Base-by-base conservation (phyloP, 2,329 filamentous ascomycete species). In the Scolecobasidium constrictum region DNA sequence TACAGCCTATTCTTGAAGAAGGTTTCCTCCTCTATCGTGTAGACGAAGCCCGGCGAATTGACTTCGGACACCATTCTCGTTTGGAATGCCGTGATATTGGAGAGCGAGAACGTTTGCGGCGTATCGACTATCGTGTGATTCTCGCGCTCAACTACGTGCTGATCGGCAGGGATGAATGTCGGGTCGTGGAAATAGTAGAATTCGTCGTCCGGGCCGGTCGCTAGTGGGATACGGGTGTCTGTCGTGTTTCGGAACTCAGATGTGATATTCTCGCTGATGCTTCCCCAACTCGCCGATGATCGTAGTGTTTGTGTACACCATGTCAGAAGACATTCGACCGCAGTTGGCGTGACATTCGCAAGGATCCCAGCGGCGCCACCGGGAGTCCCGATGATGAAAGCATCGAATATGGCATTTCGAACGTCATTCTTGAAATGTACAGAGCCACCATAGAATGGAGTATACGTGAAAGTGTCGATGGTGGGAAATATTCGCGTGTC, bases 181-280 rank as follows among this genome's bases (percentile, higher is more conserved):
- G n/a, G n/a, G n/a, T n/a, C n/a, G n/a, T n/a, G n/a, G n/a, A n/a
- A n/a, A 31, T 31, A 31, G 9, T 9, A 31, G 26, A 9, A 31
- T 7, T 31, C 26, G n/a, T 31, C 9, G n/a, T 31, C 26, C n/a
- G 26, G 26, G 9, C 9, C 9, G n/a, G n/a, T n/a, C 9, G 26
- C n/a, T n/a, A 7, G n/a, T 9, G 26, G 26, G 9, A 7, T 9
- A 9, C 9, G 26, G 9, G n/a, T n/a, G n/a, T 7, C 26, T 9
- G 26, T 31, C 26, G 9, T 7, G n/a, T 31, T 31, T 11, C 41
- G n/a, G 20, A 47, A 43, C 1, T 21, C 43, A 2, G 48, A 17
- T 1, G 48, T 19, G 2, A 53, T 37, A 4, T 50, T 37, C 37
- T 53, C 53, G 13, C 36, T 7, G 17, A 56, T 55, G 0, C 11